Evolutionary conservation across 1,139 yeast species (phyloP), one percentile per base, ranked within the genome.

Genomic region (Taphrina pruni): DNA sequence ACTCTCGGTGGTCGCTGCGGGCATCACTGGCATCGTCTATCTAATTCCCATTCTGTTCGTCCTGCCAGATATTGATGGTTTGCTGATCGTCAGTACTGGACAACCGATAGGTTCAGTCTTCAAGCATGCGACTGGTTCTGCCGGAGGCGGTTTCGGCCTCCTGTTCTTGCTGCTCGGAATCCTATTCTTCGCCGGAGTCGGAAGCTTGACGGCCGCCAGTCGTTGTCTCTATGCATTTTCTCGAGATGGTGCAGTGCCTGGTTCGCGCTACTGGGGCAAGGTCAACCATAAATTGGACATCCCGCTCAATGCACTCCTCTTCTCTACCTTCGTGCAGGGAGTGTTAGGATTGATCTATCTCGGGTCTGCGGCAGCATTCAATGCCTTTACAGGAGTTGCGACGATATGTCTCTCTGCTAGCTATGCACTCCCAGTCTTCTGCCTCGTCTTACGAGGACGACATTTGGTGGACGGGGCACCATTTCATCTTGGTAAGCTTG

Each of bases 181-280:
- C 38, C 79, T 77, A 65, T 77, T 77, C 75, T 84, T 88, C 69
- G 88, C 88, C 90, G 91, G 90, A 3, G 81, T 85, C n/a, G 84
- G 87, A 0, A 80, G 84, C 0, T 82, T 90, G 48, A 89, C 96
- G 0, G 90, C 97, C 0, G 92, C 95, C 0, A 89, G 96, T 6
- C 86, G 97, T 80, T 87, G 90, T 46, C 88, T 93, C 0, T 91
- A 87, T 79, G 91, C 96, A 12, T 88, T 91, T 79, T 90, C 96
- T 67, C 86, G 97, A 78, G 97, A 91, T 77, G 92, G 89, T 55
- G 97, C 95, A 0, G 80, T 91, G 60, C 97, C 97, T 0, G 86
- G 83, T 73, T 85, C 87, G 14, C 71, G 76, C 71, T 71, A 46
- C 20, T 67, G 70, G 70, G 32, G 64, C 46, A 55, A 46, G 35